A percentile compares a stretch with the other conserved stretches of the same genome.
These are phyloP conservation scores for Penicillium maclennaniae DNA, from an alignment of 495 filamentous ascomycete species.

Conservation along the genomic window DNA sequence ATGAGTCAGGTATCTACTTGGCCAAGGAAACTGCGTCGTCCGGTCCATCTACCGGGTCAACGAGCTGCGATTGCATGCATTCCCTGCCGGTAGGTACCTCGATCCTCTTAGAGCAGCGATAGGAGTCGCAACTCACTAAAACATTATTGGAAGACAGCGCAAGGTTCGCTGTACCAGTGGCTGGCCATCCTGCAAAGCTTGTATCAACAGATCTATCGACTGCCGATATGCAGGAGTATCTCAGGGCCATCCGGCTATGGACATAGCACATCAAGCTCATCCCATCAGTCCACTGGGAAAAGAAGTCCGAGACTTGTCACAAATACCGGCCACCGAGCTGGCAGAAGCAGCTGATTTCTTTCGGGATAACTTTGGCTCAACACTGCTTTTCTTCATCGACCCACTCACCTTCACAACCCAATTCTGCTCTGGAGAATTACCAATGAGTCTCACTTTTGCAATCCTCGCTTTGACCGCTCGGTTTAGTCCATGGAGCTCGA, in stretches of 20 bases:
- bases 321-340: not conserved
- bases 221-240: constrained; percentile 1
- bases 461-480: not conserved
- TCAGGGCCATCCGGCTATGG: not conserved
- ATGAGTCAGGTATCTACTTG: not conserved
- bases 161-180: constrained; percentile 2
- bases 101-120: not conserved
- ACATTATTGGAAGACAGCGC: not conserved
- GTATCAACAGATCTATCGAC: constrained; percentile 1
- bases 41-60: not conserved
- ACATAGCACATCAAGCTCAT: not conserved
- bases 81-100: not conserved
- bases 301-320: not conserved
- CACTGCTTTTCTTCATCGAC: constrained; percentile 1
- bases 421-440: not conserved
- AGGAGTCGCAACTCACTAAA: not conserved
- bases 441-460: not conserved
- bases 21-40: not conserved
- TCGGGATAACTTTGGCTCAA: constrained; percentile 1
- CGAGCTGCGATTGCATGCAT: constrained; percentile 3
- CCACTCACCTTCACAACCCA: not conserved
- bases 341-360: not conserved
- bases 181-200: not conserved
- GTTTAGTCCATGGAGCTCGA: not conserved
- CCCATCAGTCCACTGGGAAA: not conserved